These are phyloP conservation scores for Cutaneotrichosporon sp. DNA, from an alignment of 1,284 basidiomycete genomes.

Conservation along the genomic window DNA sequence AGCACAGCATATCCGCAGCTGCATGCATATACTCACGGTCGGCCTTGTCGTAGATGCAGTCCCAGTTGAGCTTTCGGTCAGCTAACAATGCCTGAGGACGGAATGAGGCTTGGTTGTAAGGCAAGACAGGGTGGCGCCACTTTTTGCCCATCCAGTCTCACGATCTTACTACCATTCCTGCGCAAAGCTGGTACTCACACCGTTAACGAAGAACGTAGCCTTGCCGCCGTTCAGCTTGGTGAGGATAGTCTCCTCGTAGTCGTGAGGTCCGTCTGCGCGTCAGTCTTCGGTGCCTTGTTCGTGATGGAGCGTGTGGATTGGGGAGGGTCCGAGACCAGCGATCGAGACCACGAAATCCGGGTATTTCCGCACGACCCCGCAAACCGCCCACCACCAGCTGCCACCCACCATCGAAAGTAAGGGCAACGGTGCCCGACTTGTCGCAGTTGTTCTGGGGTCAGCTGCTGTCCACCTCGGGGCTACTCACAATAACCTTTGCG, in stretches of 20 bases:
- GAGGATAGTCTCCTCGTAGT: conserved; percentile 50
- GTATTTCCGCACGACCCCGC: too few species aligned
- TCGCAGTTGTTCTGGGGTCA: conserved; percentile 30
- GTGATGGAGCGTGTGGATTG: too few species aligned
- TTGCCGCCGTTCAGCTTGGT: conserved; percentile 50
- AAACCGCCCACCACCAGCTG: too few species aligned
- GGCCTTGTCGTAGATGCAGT: conserved; percentile 54
- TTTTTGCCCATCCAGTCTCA: too few species aligned
- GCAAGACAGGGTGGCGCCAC: too few species aligned
- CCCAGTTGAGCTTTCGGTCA: conserved; percentile 35
- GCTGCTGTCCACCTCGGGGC: background rate
- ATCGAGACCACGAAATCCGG: too few species aligned
- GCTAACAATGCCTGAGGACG: too few species aligned
- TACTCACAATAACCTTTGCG: conserved; percentile 24
- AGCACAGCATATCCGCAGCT: background rate
- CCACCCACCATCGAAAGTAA: conserved; percentile 54
- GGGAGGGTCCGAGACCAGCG: too few species aligned
- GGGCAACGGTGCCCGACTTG: conserved; percentile 42
- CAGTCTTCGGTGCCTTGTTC: background rate
- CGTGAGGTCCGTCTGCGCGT: conserved; percentile 52
- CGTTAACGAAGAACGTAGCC: conserved; percentile 58
- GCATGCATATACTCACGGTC: conserved; percentile 11
- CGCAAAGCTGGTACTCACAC: conserved; percentile 37
- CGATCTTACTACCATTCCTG: too few species aligned
- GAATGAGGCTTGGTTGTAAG: too few species aligned